These are phyloP conservation scores for Aureobasidium lini DNA, from an alignment of 2,329 filamentous ascomycete species.

Conservation along the genomic window DNA sequence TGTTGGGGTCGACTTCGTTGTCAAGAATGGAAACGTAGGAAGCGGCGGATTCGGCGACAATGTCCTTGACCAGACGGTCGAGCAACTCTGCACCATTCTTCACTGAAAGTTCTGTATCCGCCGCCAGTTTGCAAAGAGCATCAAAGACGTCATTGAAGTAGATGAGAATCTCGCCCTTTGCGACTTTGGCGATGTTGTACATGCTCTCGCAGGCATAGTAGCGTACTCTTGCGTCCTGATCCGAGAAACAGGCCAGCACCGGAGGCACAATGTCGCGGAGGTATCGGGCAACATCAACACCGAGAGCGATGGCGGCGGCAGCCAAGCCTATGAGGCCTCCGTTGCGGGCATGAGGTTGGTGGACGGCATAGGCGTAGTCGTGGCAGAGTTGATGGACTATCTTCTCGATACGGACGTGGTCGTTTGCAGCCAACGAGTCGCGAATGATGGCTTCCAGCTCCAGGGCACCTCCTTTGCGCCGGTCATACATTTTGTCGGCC, in stretches of 20 bases:
- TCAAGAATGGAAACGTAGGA: constrained; percentile 90
- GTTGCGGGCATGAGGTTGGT: constrained; percentile 93
- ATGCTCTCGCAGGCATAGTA: constrained; percentile 99
- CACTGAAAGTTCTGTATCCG: constrained; percentile 91
- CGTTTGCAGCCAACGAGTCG: constrained; percentile 67
- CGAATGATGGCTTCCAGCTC: constrained; percentile 93
- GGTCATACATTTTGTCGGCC: constrained; percentile 98
- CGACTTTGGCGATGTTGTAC: constrained; percentile 99
- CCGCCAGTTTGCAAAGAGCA: constrained; percentile 92
- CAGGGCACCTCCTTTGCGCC: constrained; percentile 89
- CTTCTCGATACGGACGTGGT: constrained; percentile 72
- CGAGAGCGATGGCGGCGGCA: constrained; percentile 90
- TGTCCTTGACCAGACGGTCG: constrained; percentile 91
- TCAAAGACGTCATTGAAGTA: constrained; percentile 99
- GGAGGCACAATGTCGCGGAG: constrained; percentile 91
- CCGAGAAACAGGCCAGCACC: constrained; percentile 92
- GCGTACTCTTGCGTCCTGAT: constrained; percentile 92
- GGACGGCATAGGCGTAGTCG: constrained; percentile 94
- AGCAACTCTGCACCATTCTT: constrained; percentile 96
- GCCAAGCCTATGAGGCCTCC: constrained; percentile 92
- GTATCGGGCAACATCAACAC: constrained; percentile 82
- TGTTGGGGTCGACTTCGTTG: constrained; percentile 44
- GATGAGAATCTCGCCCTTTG: constrained; percentile 90
- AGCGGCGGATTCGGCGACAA: constrained; percentile 88
- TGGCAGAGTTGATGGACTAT: constrained; percentile 96